Conservation (phyloP, 164 flowering plant species). For the Berberis thunbergii region DNA sequence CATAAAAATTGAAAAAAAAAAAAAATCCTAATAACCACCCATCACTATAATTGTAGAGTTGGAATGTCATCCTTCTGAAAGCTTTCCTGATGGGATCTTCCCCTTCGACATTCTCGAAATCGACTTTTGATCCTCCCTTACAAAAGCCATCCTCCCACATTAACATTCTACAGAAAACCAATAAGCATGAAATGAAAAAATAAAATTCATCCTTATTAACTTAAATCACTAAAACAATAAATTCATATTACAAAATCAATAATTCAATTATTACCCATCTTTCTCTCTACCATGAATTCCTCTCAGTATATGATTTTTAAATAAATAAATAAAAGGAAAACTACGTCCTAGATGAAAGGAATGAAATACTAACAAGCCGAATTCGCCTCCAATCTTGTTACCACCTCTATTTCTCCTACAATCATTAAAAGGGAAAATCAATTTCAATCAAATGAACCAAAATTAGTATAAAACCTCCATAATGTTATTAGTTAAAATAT, state of each 20-base stretch:
- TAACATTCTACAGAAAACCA: conserved; percentile 63
- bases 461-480: background rate
- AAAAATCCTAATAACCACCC: conserved; percentile 96
- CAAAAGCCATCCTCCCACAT: conserved; percentile 99
- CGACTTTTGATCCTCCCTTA: conserved; percentile 43
- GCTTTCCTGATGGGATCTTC: background rate
- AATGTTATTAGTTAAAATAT: background rate
- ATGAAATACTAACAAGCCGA: background rate
- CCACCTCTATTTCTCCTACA: background rate
- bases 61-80: background rate
- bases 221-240: background rate
- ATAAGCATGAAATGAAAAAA: background rate
- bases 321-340: background rate
- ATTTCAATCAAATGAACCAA: background rate
- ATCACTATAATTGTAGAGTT: conserved; percentile 98
- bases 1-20: conserved; percentile 7
- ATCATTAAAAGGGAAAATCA: background rate
- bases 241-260: background rate
- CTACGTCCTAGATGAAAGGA: background rate
- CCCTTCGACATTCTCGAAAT: conserved; percentile 53
- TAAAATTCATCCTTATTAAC: too few species aligned
- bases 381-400: background rate
- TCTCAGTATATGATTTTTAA: too few species aligned
- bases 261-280: too few species aligned
- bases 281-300: too few species aligned